Conservation (phyloP, 106 monocot genomes). For the Hemerocallis citrina region DNA sequence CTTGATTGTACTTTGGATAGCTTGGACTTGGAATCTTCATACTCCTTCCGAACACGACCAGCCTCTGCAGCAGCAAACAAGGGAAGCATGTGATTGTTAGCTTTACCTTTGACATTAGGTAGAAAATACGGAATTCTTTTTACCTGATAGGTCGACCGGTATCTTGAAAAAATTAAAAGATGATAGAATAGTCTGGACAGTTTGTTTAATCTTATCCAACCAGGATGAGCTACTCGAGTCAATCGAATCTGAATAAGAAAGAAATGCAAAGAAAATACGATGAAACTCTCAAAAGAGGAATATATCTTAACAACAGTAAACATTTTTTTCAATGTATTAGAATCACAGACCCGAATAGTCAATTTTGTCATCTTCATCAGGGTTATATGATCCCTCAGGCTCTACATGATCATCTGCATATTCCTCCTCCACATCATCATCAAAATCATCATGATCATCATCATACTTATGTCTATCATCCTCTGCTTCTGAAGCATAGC, state of each 20-base stretch:
- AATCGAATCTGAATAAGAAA: constrained; percentile 33
- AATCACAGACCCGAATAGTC: constrained; percentile 48
- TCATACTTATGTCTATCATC: constrained; percentile 42
- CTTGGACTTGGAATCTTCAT: constrained; percentile 78
- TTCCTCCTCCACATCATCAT: constrained; percentile 29
- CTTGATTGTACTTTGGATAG: constrained; percentile 85
- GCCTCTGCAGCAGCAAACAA: constrained; percentile 43
- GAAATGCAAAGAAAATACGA: not conserved
- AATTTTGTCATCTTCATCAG: constrained; percentile 37
- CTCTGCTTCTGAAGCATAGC: constrained; percentile 53
- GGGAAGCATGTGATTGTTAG: not conserved
- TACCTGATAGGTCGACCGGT: constrained; percentile 89
- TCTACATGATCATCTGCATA: constrained; percentile 25
- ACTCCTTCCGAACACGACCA: constrained; percentile 75
- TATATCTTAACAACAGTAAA: not conserved
- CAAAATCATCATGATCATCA: constrained; percentile 39
- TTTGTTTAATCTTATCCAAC: constrained; percentile 74
- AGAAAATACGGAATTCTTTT: not conserved
- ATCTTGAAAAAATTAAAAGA: constrained; percentile 81
- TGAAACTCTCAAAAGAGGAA: not conserved
- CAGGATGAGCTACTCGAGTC: constrained; percentile 41
- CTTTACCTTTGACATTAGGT: not conserved
- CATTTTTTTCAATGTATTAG: not conserved
- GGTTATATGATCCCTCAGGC: constrained; percentile 14
- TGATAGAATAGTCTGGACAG: constrained; percentile 59